Base-by-base conservation (phyloP, 352 stramenopile genomes). In the Phytophthora chlamydospora region DNA sequence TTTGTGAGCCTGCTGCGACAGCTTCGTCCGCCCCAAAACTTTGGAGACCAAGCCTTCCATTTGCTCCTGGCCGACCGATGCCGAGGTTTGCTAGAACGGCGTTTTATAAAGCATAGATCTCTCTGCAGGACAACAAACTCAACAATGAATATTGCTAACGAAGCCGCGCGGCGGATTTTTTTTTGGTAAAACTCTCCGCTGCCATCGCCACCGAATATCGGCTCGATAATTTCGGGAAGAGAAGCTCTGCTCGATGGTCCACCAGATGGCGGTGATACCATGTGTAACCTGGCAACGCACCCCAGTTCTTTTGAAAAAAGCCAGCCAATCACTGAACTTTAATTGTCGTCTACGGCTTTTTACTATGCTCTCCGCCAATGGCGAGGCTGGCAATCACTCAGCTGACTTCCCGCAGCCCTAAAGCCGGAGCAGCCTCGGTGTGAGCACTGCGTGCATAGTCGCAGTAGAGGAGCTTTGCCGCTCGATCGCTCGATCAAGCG, bases 241-340 rank as follows among this genome's bases (percentile, higher is more conserved):
- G 36, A 36, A 60, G 42, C 17, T 34, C 31, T 44, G 45, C 46
- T 10, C 42, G 49, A 29, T 21, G 38, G 45, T 43, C 51, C 51
- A 62, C 43, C 59, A 58, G 59, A 44, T 63, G 52, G 36, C 14
- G 51, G 16, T 36, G 2, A 48, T 56, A 35, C 40, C 58, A 67
- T 56, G 50, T 67, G 58, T 66, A 66, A 66, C 43, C 62, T 13
- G 46, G 29, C 56, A 45, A 46, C 38, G 38, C 59, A 64, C 32
- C 27, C 29, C 29, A 58, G 38, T 38, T 64, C 40, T 55, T 65
- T 60, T 69, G 55, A 65, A 55, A 52, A 7, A 19, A 38, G 40
- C 14, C 12, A 47, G 36, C 62, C 62, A 71, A 71, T 71, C 21
- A n/a, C 3, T 62, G 56, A 49, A 24, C 64, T 68, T 48, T 68